A percentile compares a stretch with the other conserved stretches of the same genome.
Conservation (phyloP, 108 stramenopile genomes). For the Mediolabrus comicus region DNA sequence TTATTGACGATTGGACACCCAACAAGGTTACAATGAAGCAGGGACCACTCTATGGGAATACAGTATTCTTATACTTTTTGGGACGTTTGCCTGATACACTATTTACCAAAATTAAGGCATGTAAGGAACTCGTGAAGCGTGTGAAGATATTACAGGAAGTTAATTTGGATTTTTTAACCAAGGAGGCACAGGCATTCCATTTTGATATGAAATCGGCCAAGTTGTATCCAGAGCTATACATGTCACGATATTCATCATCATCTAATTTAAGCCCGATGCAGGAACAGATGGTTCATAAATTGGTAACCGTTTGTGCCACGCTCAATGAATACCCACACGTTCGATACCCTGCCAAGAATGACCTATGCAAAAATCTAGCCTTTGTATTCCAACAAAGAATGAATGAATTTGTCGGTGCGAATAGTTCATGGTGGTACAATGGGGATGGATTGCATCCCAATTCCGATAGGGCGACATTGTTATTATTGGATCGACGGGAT, state of each 20-base stretch:
- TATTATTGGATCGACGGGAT: constrained; percentile 89
- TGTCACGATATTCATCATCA: constrained; percentile 5
- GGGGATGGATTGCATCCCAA: constrained; percentile 74
- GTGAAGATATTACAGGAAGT: constrained; percentile 87
- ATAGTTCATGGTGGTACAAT: constrained; percentile 87
- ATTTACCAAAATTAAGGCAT: constrained; percentile 78
- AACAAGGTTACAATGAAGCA: constrained; percentile 39
- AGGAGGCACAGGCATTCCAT: constrained; percentile 86
- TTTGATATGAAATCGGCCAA: constrained; percentile 75
- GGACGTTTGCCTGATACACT: constrained; percentile 63
- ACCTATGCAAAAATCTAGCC: constrained; percentile 67
- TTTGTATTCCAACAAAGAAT: constrained; percentile 82
- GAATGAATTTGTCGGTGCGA: constrained; percentile 76
- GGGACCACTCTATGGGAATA: constrained; percentile 78
- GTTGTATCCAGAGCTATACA: constrained; percentile 50
- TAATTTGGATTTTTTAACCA: constrained; percentile 92
- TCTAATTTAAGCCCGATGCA: constrained; percentile 33
- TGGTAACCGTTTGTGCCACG: constrained; percentile 95
- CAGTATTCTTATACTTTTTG: constrained; percentile 91
- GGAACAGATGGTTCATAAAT: constrained; percentile 62
- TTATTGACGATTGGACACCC: constrained; percentile 74
- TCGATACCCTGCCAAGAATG: constrained; percentile 73
- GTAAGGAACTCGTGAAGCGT: constrained; percentile 80
- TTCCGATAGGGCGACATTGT: constrained; percentile 78
- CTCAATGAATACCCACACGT: constrained; percentile 97